These are phyloP conservation scores for Aspergillus niger DNA, from an alignment of 2,329 filamentous ascomycete species.

Conservation along the genomic window DNA sequence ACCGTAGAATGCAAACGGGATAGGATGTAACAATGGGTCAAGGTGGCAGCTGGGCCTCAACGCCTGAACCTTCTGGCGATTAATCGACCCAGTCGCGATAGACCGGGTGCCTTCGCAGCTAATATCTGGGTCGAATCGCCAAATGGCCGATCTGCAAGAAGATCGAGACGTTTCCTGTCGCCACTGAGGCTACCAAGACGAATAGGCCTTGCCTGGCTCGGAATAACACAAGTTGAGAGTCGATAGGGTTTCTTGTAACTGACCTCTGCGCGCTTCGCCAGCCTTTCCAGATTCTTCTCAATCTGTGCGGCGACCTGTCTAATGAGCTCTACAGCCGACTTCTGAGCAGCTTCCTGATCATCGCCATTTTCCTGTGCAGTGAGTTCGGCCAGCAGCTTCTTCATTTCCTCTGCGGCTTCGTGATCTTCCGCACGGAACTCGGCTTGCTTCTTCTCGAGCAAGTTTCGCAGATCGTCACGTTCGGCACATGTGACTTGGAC, in stretches of 20 bases:
- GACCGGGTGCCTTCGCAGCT: background rate
- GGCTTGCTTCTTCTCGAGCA: slow-evolving; percentile 42
- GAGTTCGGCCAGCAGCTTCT: slow-evolving; percentile 43
- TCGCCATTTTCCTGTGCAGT: slow-evolving; percentile 38
- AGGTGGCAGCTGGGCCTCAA: background rate
- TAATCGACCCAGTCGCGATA: slow-evolving; percentile 2
- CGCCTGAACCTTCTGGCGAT: background rate
- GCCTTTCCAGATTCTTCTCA: slow-evolving; percentile 55
- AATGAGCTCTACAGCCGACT: slow-evolving; percentile 42
- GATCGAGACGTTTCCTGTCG: slow-evolving; percentile 6
- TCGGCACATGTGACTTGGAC: slow-evolving; percentile 43
- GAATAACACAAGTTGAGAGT: background rate
- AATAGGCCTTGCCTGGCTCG: background rate
- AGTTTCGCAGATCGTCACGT: slow-evolving; percentile 42
- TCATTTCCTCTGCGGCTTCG: slow-evolving; percentile 44
- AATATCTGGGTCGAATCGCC: background rate
- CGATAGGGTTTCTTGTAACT: slow-evolving; percentile 21
- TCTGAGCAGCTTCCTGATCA: slow-evolving; percentile 34
- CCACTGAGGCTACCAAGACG: background rate
- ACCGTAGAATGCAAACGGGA: background rate
- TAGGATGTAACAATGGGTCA: background rate
- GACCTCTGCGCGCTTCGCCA: slow-evolving; percentile 48
- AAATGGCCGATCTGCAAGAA: background rate
- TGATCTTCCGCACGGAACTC: slow-evolving; percentile 45
- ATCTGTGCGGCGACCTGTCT: slow-evolving; percentile 55